Evolutionary conservation across 1,139 yeast species (phyloP).

Genomic region (Ashbya aceris): DNA sequence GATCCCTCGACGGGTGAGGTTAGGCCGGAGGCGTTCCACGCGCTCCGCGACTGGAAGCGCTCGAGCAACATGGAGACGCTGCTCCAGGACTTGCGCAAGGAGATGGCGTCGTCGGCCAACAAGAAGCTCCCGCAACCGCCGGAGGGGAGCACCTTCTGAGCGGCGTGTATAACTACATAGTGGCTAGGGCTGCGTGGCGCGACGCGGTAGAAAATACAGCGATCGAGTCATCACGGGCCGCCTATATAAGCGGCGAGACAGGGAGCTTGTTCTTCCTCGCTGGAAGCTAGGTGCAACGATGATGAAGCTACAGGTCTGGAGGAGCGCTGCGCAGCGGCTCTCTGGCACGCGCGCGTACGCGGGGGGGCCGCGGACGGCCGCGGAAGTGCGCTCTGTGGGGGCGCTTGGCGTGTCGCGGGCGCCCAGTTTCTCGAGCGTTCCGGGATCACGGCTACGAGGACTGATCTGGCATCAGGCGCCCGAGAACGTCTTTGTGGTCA

Average conservation of each 20-base stretch:
- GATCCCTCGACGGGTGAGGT: slow-evolving; percentile 59
- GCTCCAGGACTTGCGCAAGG: slow-evolving; percentile 74
- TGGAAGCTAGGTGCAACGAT: too few species aligned
- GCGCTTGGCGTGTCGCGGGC: slow-evolving; percentile 17
- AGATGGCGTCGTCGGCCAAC: slow-evolving; percentile 78
- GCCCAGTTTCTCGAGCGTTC: slow-evolving; percentile 37
- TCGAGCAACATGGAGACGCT: slow-evolving; percentile 86
- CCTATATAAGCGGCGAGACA: too few species aligned
- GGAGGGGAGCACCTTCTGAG: slow-evolving; percentile 67
- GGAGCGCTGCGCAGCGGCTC: neutral
- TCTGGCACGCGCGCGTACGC: slow-evolving; percentile 6
- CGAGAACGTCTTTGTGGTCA: slow-evolving; percentile 65
- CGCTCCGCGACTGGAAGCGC: slow-evolving; percentile 78
- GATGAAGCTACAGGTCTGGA: neutral
- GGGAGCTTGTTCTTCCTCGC: too few species aligned
- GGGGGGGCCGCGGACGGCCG: neutral
- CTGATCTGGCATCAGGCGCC: slow-evolving; percentile 46
- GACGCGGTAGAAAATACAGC: too few species aligned
- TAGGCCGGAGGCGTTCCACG: slow-evolving; percentile 50
- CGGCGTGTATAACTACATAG: too few species aligned
- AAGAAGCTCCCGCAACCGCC: slow-evolving; percentile 84
- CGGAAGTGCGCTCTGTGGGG: slow-evolving; percentile 13
- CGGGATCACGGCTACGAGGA: slow-evolving; percentile 41
- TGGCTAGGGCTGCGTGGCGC: too few species aligned
- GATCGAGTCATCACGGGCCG: too few species aligned